Percentiles rank a stretch among this genome's conserved stretches.
phyloP scores from a whole-genome alignment of 352 stramenopile genomes.

The Plasmopara halstedii region DNA sequence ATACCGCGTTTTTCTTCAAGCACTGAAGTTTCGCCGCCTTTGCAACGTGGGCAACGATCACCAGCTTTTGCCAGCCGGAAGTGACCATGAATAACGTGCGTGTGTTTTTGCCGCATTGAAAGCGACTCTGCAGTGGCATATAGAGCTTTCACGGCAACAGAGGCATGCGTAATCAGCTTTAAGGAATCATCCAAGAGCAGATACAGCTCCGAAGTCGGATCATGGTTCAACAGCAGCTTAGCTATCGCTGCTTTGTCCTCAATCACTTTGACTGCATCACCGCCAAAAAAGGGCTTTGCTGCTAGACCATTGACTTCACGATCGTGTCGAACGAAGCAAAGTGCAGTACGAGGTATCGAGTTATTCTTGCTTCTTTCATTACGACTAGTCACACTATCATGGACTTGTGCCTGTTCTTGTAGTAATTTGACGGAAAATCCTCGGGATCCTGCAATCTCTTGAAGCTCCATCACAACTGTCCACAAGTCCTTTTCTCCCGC shows the following conservation, averaged over 20 bases:
- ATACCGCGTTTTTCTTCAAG: conserved; percentile 78
- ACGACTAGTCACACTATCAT: conserved; percentile 5
- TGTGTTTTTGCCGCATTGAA: conserved; percentile 11
- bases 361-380: background rate
- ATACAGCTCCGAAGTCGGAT: conserved; percentile 18
- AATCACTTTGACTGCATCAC: conserved; percentile 42
- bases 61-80: conserved; percentile 61
- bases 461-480: conserved; percentile 25
- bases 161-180: conserved; percentile 8
- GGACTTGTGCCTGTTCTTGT: conserved; percentile 19
- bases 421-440: conserved; percentile 31
- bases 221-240: conserved; percentile 13
- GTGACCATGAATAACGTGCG: conserved; percentile 26
- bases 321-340: conserved; percentile 57
- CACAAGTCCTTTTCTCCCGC: conserved; percentile 17
- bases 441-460: conserved; percentile 10
- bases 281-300: conserved; percentile 61
- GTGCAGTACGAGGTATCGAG: conserved; percentile 13
- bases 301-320: conserved; percentile 60
- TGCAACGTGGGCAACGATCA: conserved; percentile 55
- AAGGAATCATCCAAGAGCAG: conserved; percentile 74
- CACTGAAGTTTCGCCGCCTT: conserved; percentile 11
- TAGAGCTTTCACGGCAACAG: conserved; percentile 16
- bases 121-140: conserved; percentile 9
- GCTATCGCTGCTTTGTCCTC: conserved; percentile 15